Conservation (phyloP, 768 basidiomycete genomes). For the Psilocybe sp. region DNA sequence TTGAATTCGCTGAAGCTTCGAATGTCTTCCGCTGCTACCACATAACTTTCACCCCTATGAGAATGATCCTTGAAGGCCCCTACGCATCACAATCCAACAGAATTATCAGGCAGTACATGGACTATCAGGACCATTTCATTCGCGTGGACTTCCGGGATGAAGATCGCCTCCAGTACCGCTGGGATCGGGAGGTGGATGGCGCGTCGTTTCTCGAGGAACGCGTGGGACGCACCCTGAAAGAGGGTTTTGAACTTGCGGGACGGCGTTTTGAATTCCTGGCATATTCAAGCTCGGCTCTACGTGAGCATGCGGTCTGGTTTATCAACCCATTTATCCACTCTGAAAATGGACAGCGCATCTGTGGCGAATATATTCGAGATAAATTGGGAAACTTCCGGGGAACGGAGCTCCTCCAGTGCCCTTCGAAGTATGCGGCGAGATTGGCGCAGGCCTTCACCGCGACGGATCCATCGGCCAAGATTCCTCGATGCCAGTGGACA, state of each 20-base stretch:
- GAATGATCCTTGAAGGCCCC: conserved; percentile 74
- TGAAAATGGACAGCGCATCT: conserved; percentile 37
- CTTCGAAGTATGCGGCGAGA: conserved; percentile 82
- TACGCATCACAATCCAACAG: conserved; percentile 76
- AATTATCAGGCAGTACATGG: conserved; percentile 65
- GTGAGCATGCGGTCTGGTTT: conserved; percentile 84
- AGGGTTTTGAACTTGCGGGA: conserved; percentile 70
- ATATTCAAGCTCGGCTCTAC: conserved; percentile 76
- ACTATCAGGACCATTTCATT: conserved; percentile 66
- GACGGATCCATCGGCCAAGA: conserved; percentile 68
- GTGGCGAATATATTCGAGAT: conserved; percentile 56
- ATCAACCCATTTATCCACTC: conserved; percentile 53
- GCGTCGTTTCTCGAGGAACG: conserved; percentile 51
- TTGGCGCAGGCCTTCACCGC: conserved; percentile 83
- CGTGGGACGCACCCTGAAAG: conserved; percentile 55
- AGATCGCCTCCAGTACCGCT: conserved; percentile 69
- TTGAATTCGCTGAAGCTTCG: conserved; percentile 22
- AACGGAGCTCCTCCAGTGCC: conserved; percentile 42
- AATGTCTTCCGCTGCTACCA: conserved; percentile 66
- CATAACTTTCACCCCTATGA: conserved; percentile 74
- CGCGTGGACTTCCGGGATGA: conserved; percentile 87
- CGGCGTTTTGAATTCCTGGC: conserved; percentile 77
- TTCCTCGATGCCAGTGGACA: conserved; percentile 58
- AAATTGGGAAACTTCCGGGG: conserved; percentile 68
- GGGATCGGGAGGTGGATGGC: conserved; percentile 66